A percentile compares a stretch with the other conserved stretches of the same genome.
phyloP scores from a whole-genome alignment of 805 yeast genomes.

The Priceomyces carsonii region DNA sequence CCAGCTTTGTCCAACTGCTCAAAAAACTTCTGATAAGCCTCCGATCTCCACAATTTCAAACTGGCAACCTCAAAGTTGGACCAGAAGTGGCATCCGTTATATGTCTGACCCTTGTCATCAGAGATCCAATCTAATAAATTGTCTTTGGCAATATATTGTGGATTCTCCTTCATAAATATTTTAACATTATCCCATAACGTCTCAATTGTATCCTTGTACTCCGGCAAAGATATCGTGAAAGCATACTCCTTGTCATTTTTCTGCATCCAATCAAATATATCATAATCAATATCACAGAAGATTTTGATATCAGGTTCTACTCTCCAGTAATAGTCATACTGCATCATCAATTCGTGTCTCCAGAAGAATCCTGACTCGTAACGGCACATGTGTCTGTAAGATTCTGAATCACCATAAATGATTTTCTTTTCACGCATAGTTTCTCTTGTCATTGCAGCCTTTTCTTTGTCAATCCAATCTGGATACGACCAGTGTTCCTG shows the following conservation, averaged over 20 bases:
- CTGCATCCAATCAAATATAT: conserved; percentile 79
- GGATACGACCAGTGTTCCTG: conserved; percentile 85
- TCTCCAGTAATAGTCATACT: conserved; percentile 91
- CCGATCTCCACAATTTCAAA: conserved; percentile 70
- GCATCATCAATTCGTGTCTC: conserved; percentile 68
- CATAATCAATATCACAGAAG: conserved; percentile 80
- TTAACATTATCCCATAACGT: conserved; percentile 78
- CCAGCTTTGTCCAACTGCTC: conserved; percentile 73
- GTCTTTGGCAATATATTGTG: conserved; percentile 58
- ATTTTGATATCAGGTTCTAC: conserved; percentile 83
- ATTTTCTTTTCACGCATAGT: conserved; percentile 53
- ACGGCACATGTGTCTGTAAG: conserved; percentile 90
- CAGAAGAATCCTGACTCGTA: conserved; percentile 86
- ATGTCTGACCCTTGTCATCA: conserved; percentile 63
- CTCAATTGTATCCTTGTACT: conserved; percentile 81
- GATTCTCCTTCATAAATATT: conserved; percentile 58
- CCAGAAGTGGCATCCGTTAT: conserved; percentile 87
- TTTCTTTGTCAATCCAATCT: conserved; percentile 70
- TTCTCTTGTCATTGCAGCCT: conserved; percentile 63
- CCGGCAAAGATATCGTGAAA: conserved; percentile 78
- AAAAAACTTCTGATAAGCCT: conserved; percentile 68
- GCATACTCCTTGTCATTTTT: conserved; percentile 78
- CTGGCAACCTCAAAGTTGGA: conserved; percentile 81
- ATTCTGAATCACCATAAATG: conserved; percentile 67
- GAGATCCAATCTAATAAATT: conserved; percentile 69